A percentile compares a stretch with the other conserved stretches of the same genome.
phyloP scores from a whole-genome alignment of 345 rosid genomes.

The Bruguiera gymnorhiza region DNA sequence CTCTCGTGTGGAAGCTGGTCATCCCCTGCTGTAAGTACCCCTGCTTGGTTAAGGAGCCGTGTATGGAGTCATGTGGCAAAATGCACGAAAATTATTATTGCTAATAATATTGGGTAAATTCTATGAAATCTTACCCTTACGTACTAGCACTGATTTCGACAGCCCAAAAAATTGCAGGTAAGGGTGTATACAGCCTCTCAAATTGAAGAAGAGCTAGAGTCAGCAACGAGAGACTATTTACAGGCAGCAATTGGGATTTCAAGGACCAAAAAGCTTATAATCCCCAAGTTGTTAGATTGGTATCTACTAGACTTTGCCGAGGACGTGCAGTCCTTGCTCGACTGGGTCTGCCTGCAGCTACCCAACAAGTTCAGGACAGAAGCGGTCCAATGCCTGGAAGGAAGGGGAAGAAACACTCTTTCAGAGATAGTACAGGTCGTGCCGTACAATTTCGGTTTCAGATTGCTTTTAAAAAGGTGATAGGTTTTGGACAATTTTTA shows the following conservation, averaged over 20 bases:
- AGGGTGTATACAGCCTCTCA: constrained; percentile 66
- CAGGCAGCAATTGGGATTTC: constrained; percentile 81
- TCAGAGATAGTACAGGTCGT: constrained; percentile 56
- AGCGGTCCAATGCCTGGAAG: constrained; percentile 52
- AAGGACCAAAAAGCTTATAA: constrained; percentile 54
- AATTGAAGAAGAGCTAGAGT: constrained; percentile 79
- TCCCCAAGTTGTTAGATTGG: constrained; percentile 89
- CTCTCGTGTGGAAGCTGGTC: constrained; percentile 96
- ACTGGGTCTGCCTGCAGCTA: constrained; percentile 85
- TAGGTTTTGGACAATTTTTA: neutral
- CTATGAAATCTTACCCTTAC: too few species aligned
- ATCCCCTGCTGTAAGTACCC: constrained; percentile 77
- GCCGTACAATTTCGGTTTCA: constrained; percentile 76
- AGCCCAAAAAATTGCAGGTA: constrained; percentile 40
- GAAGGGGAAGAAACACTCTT: constrained; percentile 38
- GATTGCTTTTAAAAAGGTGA: constrained; percentile 53
- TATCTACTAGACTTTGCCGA: constrained; percentile 77
- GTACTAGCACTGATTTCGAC: too few species aligned
- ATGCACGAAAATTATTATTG: too few species aligned
- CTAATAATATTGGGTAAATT: too few species aligned
- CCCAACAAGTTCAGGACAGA: constrained; percentile 59
- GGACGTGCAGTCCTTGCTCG: constrained; percentile 75
- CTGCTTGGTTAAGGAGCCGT: neutral
- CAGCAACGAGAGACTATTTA: constrained; percentile 73
- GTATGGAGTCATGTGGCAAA: too few species aligned